Evolutionary conservation across 192 early-diverging fungal genomes (phyloP), one percentile per base, ranked within the genome.

Genomic region (Entomortierella parvispora): DNA sequence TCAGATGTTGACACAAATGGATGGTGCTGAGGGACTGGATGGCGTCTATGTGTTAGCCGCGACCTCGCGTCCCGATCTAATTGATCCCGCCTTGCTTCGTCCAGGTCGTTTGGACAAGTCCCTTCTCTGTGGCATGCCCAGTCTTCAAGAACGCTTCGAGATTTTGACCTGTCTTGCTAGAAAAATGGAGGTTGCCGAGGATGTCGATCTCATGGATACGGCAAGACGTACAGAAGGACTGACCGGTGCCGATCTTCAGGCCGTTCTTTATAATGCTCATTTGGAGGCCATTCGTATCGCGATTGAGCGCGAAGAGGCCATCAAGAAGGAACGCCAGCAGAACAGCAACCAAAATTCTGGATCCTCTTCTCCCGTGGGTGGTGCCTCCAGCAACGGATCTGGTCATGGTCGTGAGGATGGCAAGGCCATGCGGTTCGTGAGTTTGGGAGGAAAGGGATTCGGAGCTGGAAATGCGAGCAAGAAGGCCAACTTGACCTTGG

Each of bases 21-120:
- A 99, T 76, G 97, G 97, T 65, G 97, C 97, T 0, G 96, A 99
- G 80, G 96, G 96, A 0, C 79, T 98, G 14, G 89, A 92, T 43
- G 97, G 97, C 37, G 97, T 99, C 2, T 99, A 97, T 71, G 96
- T 99, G 17, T 80, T 99, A 58, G 97, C 95, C 8, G 97, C 97
- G 0, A 98, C 94, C 31, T 92, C 92, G 52, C 86, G 93, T 10
- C 93, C 92, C n/a, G 92, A 94, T 61, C 82, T 94, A 22, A 95
- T 94, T 43, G 94, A 93, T 68, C 93, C 93, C 8, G 92, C 92
- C 5, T 74, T 95, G 57, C 69, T 94, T 23, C 88, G 93, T 17
- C 94, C 94, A 15, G 93, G 93, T 44, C 88, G 93, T 60, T 68
- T 95, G 22, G 93, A 95, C 72, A 96, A 94, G 71, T 86, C 90